These are phyloP conservation scores for Salix koriyanagi DNA, from an alignment of 345 rosid genomes.

Conservation along the genomic window DNA sequence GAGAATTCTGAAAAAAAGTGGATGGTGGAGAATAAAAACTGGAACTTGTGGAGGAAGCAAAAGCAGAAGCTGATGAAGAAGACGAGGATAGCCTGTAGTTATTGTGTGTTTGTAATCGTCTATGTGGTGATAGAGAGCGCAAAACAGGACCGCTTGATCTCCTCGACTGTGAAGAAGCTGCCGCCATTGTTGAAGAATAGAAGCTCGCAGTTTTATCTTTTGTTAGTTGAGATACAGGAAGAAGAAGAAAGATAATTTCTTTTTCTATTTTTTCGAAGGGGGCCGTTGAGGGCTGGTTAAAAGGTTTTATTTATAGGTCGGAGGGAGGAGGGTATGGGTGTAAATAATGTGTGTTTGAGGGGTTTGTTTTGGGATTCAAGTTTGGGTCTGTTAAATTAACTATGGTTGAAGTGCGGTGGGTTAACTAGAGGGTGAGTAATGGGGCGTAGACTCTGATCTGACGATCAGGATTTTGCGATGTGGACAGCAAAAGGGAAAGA, in stretches of 20 bases:
- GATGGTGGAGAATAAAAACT: slow-evolving; percentile 33
- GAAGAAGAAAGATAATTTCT: neutral
- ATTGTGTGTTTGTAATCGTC: slow-evolving; percentile 30
- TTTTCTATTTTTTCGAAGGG: slow-evolving; percentile 13
- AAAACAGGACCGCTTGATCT: slow-evolving; percentile 55
- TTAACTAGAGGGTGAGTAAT: slow-evolving; percentile 16
- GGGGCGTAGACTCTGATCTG: slow-evolving; percentile 32
- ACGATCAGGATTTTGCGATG: slow-evolving; percentile 26
- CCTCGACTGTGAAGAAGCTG: slow-evolving; percentile 25
- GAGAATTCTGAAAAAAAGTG: slow-evolving; percentile 17
- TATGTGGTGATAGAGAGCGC: slow-evolving; percentile 49
- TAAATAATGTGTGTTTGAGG: slow-evolving; percentile 5
- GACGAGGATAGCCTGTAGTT: slow-evolving; percentile 9
- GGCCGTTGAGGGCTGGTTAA: slow-evolving; percentile 48
- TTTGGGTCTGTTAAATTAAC: slow-evolving; percentile 14
- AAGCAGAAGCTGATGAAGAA: slow-evolving; percentile 46
- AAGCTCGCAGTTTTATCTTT: neutral
- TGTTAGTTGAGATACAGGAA: neutral
- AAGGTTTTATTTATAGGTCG: slow-evolving; percentile 34
- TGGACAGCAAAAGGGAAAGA: slow-evolving; percentile 8
- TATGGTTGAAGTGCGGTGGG: slow-evolving; percentile 18
- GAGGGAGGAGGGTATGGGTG: slow-evolving; percentile 16
- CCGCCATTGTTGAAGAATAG: slow-evolving; percentile 21
- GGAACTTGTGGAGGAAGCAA: slow-evolving; percentile 58
- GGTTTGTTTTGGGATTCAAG: neutral